Percentiles rank a stretch among this genome's conserved stretches.
These are phyloP conservation scores for Cyclocybe aegerita DNA, from an alignment of 768 basidiomycete species.

Conservation along the genomic window DNA sequence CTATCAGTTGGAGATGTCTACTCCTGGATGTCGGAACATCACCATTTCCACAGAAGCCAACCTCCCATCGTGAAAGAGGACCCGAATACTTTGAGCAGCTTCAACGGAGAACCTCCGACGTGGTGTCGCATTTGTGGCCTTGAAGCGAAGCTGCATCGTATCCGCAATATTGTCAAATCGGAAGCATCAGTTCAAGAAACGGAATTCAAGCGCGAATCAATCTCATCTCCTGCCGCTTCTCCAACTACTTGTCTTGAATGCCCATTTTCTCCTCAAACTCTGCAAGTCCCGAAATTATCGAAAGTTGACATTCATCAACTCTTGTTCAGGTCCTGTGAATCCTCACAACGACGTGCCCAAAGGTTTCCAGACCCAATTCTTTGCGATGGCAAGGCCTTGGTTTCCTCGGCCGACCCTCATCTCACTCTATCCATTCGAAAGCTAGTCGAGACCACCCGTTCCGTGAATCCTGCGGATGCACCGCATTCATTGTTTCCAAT, in stretches of 20 bases:
- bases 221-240: not conserved
- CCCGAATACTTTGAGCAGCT: not conserved
- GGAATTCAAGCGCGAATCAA: not conserved
- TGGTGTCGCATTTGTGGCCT: conserved; percentile 36
- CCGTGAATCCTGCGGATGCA: conserved; percentile 4
- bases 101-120: conserved; percentile 1
- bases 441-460: conserved; percentile 12
- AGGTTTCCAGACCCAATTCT: not conserved
- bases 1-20: conserved; percentile 45
- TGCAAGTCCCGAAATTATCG: conserved; percentile 27
- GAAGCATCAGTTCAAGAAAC: conserved; percentile 7
- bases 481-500: conserved; percentile 22
- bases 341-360: not conserved
- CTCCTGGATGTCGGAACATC: conserved; percentile 43
- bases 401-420: conserved; percentile 31
- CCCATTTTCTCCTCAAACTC: conserved; percentile 20
- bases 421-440: conserved; percentile 29
- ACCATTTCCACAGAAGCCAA: conserved; percentile 26
- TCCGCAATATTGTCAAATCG: conserved; percentile 16
- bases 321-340: not conserved
- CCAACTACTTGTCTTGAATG: conserved; percentile 14
- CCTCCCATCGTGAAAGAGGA: not conserved
- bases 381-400: conserved; percentile 15
- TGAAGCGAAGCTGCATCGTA: conserved; percentile 18
- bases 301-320: conserved; percentile 23